A percentile compares a stretch with the other conserved stretches of the same genome.
Evolutionary conservation across 352 stramenopile genomes (phyloP).

Genomic region (Phytophthora fragariae): DNA sequence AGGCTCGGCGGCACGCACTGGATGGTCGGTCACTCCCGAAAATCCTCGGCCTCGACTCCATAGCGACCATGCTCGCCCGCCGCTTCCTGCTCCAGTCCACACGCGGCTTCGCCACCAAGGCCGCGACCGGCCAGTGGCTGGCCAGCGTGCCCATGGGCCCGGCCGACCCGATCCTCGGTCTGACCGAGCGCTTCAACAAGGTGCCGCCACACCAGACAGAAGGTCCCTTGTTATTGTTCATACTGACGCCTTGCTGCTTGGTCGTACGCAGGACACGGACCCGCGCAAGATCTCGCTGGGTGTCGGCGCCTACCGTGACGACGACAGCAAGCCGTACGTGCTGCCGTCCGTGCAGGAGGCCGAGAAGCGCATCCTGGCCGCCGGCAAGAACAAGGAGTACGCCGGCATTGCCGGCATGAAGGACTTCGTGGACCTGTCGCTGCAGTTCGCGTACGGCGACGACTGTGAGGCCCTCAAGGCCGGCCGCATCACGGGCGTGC

Average conservation of each 20-base stretch:
- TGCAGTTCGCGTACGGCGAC: constrained; percentile 98
- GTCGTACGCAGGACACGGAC: constrained; percentile 87
- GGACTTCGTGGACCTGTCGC: constrained; percentile 95
- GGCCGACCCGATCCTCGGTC: constrained; percentile 96
- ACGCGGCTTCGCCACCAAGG: constrained; percentile 57
- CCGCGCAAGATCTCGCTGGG: constrained; percentile 96
- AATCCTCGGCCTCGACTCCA: constrained; percentile 23
- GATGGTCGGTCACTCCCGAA: constrained; percentile 35
- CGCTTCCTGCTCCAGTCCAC: constrained; percentile 39
- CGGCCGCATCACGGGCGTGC: constrained; percentile 94
- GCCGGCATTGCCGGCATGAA: constrained; percentile 96
- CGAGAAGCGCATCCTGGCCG: constrained; percentile 94
- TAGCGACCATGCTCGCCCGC: constrained; percentile 41
- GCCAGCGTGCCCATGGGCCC: constrained; percentile 94
- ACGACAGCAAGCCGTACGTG: constrained; percentile 95
- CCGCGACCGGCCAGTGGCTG: constrained; percentile 68
- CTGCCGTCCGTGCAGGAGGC: constrained; percentile 97
- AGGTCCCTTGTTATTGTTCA: constrained; percentile 15
- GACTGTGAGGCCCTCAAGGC: constrained; percentile 92
- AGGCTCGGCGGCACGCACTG: neutral
- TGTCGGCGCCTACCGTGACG: constrained; percentile 98
- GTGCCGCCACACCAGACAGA: constrained; percentile 33
- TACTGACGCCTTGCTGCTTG: neutral
- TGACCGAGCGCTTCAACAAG: constrained; percentile 94
- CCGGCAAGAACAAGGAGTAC: constrained; percentile 98